Evolutionary conservation across 1,284 basidiomycete species (phyloP).

Genomic region (Afroboletus lepidellus): DNA sequence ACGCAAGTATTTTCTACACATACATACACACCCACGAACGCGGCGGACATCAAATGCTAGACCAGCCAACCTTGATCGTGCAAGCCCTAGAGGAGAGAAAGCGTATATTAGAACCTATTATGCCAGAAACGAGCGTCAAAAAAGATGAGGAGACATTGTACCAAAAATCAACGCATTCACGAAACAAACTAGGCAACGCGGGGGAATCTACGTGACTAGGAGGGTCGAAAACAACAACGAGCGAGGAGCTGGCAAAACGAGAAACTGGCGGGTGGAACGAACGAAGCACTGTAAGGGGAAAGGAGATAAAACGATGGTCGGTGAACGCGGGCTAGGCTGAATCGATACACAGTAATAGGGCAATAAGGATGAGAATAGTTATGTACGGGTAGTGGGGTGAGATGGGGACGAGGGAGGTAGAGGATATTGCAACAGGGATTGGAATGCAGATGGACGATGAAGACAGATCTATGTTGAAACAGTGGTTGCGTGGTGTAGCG

Average conservation of each 20-base stretch:
- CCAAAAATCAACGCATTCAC: slow-evolving; percentile 23
- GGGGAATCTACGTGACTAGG: slow-evolving; percentile 3
- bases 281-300: slow-evolving; percentile 23
- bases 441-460: slow-evolving; percentile 22
- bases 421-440: slow-evolving; percentile 17
- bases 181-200: slow-evolving; percentile 17
- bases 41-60: slow-evolving; percentile 15
- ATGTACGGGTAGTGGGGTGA: slow-evolving; percentile 21
- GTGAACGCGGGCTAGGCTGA: slow-evolving; percentile 18
- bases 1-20: not conserved
- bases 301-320: slow-evolving; percentile 4
- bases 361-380: slow-evolving; percentile 30
- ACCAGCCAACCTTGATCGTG: slow-evolving; percentile 20
- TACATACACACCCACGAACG: slow-evolving; percentile 2
- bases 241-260: slow-evolving; percentile 22
- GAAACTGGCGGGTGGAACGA: slow-evolving; percentile 8
- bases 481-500: slow-evolving; percentile 16
- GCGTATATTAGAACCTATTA: slow-evolving; percentile 7
- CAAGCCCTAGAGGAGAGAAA: slow-evolving; percentile 1
- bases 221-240: slow-evolving; percentile 19
- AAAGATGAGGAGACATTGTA: slow-evolving; percentile 4
- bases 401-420: slow-evolving; percentile 1
- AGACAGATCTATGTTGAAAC: slow-evolving; percentile 25
- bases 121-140: slow-evolving; percentile 19
- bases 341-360: slow-evolving; percentile 26